Evolutionary conservation across 306 rosid species (phyloP), one percentile per base, ranked within the genome.

Genomic region (Ceratonia siliqua): DNA sequence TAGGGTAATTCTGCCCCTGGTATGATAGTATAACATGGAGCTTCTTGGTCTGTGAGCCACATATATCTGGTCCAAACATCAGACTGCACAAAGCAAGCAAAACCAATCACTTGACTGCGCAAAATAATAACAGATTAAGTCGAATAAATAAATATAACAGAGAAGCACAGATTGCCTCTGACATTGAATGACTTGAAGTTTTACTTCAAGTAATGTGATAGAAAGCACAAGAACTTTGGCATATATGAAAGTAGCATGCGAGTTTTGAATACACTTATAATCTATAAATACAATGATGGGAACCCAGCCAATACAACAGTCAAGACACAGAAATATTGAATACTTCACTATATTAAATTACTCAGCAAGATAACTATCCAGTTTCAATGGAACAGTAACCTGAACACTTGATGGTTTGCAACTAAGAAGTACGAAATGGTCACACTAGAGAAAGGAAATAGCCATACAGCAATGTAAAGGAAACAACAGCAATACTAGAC

Each of bases 41-140:
- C 79, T 91, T 94, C 87, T 94, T 94, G 4, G 97, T 91, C 78
- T 94, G 95, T 0, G 96, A 66, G 65, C 98, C 96, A 64, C 98
- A 94, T 80, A 94, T 5, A 86, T 94, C 97, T 7, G 98, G 98
- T 77, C 98, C 98, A 68, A 94, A 88, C 98, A 94, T 94, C 57
- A 94, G 65, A 75, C 98, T 94, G 88, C 89, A 84, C 30, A 50
- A 75, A 78, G 50, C 28, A 82, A 65, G 62, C n/a, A n/a, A n/a
- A n/a, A 50, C 11, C 82, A 66, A 65, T 61, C 82, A 75, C 70
- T 66, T 27, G 57, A 35, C 45, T 21, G 30, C 32, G n/a, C n/a
- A n/a, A n/a, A n/a, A n/a, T n/a, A n/a, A n/a, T n/a, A n/a, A n/a
- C n/a, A n/a, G n/a, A n/a, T n/a, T n/a, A n/a, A n/a, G n/a, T n/a